Conservation (phyloP, 345 rosid species). For the Eucalyptus pumila region DNA sequence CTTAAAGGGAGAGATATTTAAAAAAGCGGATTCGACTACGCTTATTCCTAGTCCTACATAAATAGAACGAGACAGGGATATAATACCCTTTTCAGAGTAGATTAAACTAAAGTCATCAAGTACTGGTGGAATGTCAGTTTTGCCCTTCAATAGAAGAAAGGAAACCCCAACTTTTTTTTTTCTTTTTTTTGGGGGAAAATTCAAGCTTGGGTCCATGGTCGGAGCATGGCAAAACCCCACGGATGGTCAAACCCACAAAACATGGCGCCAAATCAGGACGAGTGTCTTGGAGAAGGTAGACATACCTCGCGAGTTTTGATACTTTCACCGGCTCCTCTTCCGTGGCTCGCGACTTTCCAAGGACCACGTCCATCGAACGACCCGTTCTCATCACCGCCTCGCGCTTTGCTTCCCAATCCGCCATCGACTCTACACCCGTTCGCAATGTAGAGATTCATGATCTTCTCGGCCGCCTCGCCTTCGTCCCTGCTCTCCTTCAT, state of each 20-base stretch:
- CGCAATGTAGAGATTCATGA: slow-evolving; percentile 39
- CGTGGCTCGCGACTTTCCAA: neutral
- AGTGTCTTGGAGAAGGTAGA: neutral
- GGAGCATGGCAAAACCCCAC: neutral
- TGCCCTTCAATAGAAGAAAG: neutral
- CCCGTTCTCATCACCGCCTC: neutral
- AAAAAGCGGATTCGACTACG: too few relatives aligned
- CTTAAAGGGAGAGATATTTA: neutral
- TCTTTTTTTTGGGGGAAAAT: neutral
- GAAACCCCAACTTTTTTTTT: neutral
- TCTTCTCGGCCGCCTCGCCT: slow-evolving; percentile 56
- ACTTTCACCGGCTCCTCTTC: slow-evolving; percentile 1
- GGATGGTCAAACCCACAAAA: neutral
- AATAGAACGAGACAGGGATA: neutral
- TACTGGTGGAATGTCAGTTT: neutral
- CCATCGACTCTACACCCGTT: neutral
- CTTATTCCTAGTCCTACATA: neutral
- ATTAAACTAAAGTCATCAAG: neutral
- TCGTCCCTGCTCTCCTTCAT: slow-evolving; percentile 45
- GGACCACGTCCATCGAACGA: neutral
- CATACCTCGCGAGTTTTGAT: slow-evolving; percentile 48
- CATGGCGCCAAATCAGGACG: slow-evolving; percentile 1
- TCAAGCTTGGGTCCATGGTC: neutral
- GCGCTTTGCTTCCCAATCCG: neutral
- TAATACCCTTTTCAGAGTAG: neutral